phyloP scores from a whole-genome alignment of 345 rosid species.

The Pseudoturritis turrita region DNA sequence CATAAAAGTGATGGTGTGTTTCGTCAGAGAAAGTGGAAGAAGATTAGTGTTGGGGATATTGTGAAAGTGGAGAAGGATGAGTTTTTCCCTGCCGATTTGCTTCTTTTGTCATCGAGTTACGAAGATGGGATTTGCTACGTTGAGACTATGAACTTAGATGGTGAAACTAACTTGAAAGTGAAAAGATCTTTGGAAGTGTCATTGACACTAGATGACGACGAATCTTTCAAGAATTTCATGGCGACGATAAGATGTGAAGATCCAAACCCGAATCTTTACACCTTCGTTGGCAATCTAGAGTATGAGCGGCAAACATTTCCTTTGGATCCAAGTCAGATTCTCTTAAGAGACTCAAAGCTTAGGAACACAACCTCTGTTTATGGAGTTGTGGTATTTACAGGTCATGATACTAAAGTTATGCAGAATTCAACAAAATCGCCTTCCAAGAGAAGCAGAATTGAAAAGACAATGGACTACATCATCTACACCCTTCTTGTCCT shows the following conservation, averaged over 20 bases:
- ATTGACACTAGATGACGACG: constrained; percentile 58
- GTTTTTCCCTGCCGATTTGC: constrained; percentile 92
- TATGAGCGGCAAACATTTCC: constrained; percentile 55
- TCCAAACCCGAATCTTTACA: constrained; percentile 90
- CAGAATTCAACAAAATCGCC: constrained; percentile 88
- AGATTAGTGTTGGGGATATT: constrained; percentile 73
- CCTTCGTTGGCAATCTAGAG: constrained; percentile 82
- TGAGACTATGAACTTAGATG: constrained; percentile 98
- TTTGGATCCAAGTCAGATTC: constrained; percentile 82
- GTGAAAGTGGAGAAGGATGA: constrained; percentile 87
- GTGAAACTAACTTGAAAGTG: constrained; percentile 93
- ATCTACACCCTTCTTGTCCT: constrained; percentile 76
- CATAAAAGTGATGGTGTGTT: constrained; percentile 59
- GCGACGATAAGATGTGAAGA: constrained; percentile 82
- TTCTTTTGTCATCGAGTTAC: constrained; percentile 78
- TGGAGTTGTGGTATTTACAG: constrained; percentile 83
- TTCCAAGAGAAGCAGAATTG: constrained; percentile 81
- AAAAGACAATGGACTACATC: constrained; percentile 85
- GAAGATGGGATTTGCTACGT: constrained; percentile 98
- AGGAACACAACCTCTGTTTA: constrained; percentile 77
- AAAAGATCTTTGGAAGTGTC: constrained; percentile 79
- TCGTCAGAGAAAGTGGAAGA: constrained; percentile 61
- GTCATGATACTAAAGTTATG: constrained; percentile 94
- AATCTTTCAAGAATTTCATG: constrained; percentile 50
- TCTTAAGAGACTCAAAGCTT: constrained; percentile 94